A percentile compares a stretch with the other conserved stretches of the same genome.
These are phyloP conservation scores for Puya raimondii DNA, from an alignment of 176 grass and related monocot species.

Conservation along the genomic window DNA sequence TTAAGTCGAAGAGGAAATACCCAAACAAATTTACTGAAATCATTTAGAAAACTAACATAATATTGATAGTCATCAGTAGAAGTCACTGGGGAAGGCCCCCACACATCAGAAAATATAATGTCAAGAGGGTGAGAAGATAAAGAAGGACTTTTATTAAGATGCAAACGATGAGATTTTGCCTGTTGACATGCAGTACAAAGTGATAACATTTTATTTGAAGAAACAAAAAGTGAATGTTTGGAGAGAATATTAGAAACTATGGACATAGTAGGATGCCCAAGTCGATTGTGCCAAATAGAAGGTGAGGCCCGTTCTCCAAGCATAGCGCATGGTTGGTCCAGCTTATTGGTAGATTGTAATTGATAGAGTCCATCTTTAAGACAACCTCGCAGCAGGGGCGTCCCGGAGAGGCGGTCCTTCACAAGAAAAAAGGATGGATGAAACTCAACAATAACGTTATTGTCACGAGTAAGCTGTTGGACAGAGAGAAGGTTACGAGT, in stretches of 20 bases:
- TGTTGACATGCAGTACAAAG: background rate
- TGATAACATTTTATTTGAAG: background rate
- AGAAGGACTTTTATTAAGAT: background rate
- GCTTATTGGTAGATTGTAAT: too few species aligned
- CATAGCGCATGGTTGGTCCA: too few species aligned
- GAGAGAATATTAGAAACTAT: background rate
- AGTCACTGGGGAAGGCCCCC: background rate
- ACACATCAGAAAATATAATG: background rate
- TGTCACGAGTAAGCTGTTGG: background rate
- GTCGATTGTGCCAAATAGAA: background rate
- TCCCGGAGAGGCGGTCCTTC: background rate
- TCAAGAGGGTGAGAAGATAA: background rate
- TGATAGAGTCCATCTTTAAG: too few species aligned
- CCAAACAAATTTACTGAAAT: background rate
- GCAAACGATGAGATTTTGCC: background rate
- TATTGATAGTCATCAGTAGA: background rate
- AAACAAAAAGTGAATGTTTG: background rate
- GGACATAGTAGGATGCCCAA: background rate
- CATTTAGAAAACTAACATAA: background rate
- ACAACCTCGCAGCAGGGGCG: too few species aligned
- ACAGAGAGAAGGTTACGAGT: background rate
- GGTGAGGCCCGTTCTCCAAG: too few species aligned
- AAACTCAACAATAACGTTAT: constrained; percentile 3
- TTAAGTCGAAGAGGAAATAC: background rate
- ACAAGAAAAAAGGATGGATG: background rate